Percentiles rank a stretch among this genome's conserved stretches.
Conservation (phyloP, 371 early-diverging fungal genomes). For the Aphelidium insulamus region DNA sequence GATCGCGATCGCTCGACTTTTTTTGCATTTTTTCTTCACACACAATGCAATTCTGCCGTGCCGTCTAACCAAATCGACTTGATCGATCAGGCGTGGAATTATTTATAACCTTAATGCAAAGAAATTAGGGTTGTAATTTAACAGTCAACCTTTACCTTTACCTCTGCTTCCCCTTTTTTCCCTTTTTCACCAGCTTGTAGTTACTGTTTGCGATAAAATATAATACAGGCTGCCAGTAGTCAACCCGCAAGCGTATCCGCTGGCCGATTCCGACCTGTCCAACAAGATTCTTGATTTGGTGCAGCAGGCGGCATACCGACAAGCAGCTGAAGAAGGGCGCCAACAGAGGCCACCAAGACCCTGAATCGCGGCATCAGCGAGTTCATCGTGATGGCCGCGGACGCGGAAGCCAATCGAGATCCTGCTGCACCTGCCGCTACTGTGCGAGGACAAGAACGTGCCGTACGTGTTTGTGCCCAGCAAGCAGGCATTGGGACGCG, state of each 20-base stretch:
- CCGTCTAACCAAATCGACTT: no score
- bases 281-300: conserved; percentile 88
- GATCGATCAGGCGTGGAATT: no score
- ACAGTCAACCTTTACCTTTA: no score
- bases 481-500: conserved; percentile 92
- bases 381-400: conserved; percentile 96
- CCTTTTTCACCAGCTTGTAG: no score
- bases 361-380: conserved; percentile 97
- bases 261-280: conserved; percentile 75
- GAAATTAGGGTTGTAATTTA: no score
- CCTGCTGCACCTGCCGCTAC: conserved; percentile 82
- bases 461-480: conserved; percentile 94
- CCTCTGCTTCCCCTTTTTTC: no score
- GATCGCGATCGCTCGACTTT: no score
- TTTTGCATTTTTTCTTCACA: no score
- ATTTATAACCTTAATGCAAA: no score
- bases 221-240: no score
- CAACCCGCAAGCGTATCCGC: conserved; percentile 72
- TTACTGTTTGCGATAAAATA: no score
- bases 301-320: conserved; percentile 90
- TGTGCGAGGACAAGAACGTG: conserved; percentile 99
- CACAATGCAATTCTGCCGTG: no score
- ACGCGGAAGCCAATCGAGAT: conserved; percentile 95
- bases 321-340: conserved; percentile 98
- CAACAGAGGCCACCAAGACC: conserved; percentile 98